Evolutionary conservation across 192 early-diverging fungal species (phyloP), one percentile per base, ranked within the genome.

Genomic region (Coemansia aciculifera): DNA sequence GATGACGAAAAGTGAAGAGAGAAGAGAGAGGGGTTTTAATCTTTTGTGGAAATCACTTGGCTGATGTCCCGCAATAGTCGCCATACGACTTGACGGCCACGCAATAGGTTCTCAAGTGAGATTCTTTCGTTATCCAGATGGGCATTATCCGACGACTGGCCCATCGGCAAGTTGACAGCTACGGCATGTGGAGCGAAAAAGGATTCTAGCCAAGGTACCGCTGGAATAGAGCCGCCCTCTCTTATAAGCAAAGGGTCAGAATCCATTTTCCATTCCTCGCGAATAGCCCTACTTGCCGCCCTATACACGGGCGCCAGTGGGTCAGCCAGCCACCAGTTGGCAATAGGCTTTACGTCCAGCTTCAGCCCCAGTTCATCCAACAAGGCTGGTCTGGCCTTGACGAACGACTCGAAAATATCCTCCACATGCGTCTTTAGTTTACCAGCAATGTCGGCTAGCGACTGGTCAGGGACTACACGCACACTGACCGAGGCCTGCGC

Each of bases 41-140:
- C 40, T 51, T 40, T 40, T n/a, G 17, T 21, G n/a, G 52, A 32
- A 12, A 78, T 46, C n/a, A 78, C 67, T 12, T 66, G 23, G 40
- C 34, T 69, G 11, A 80, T 72, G 56, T 69, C 66, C 49, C 68
- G 59, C 46, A 85, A 38, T 48, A 89, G 83, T 6, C 79, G 68
- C 62, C 86, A 87, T 40, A 91, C 78, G 43, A 92, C 87, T 42
- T 86, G 77, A 62, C 86, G 85, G 34, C 91, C 91, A 19, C 84
- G 84, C 72, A 88, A 71, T 42, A 92, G 66, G 61, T 92, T 92
- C 61, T 84, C 83, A 34, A 90, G 69, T 40, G 89, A 77, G 48
- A 92, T 92, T 21, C 91, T 83, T 77, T 92, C 91, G 51, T 92
- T 90, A 59, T 87, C 88, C 64, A 92, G 71, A 74, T 92, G 91